A percentile compares a stretch with the other conserved stretches of the same genome.
phyloP scores from a whole-genome alignment of 495 filamentous ascomycete species.

The Xylona heveae region DNA sequence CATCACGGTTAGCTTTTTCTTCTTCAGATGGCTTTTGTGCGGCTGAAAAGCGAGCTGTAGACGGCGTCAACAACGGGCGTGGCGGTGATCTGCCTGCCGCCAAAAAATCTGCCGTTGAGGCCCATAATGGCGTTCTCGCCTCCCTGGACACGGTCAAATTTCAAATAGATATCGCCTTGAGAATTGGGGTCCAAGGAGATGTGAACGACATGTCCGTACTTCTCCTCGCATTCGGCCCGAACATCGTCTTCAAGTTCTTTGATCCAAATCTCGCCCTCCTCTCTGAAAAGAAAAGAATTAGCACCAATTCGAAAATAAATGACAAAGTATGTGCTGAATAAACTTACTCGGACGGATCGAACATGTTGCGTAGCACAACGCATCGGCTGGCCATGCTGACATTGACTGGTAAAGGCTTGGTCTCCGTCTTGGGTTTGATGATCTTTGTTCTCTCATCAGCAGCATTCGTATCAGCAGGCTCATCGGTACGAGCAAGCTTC shows the following conservation, averaged over 20 bases:
- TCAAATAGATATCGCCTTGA: conserved; percentile 91
- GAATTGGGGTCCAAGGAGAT: conserved; percentile 87
- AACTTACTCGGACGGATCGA: conserved; percentile 75
- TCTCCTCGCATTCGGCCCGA: conserved; percentile 74
- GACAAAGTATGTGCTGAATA: background rate
- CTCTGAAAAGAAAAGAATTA: conserved; percentile 34
- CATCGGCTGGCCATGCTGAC: conserved; percentile 88
- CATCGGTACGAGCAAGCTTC: conserved; percentile 92
- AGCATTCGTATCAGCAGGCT: conserved; percentile 39
- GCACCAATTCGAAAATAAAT: conserved; percentile 7
- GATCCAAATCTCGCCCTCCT: conserved; percentile 72
- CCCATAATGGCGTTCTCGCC: conserved; percentile 96
- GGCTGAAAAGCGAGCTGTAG: conserved; percentile 90
- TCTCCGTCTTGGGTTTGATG: conserved; percentile 59
- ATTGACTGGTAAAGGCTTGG: conserved; percentile 61
- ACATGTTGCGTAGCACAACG: conserved; percentile 89
- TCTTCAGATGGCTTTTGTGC: conserved; percentile 31
- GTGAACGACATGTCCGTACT: conserved; percentile 97
- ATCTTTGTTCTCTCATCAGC: conserved; percentile 46
- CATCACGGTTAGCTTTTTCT: conserved; percentile 1
- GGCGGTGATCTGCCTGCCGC: conserved; percentile 70
- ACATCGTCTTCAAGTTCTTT: conserved; percentile 93
- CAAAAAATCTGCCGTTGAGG: conserved; percentile 91
- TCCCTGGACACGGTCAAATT: conserved; percentile 85
- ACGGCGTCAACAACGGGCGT: conserved; percentile 93